These are phyloP conservation scores for Helianthus tuberosus DNA, from an alignment of 129 eudicot species.

Conservation along the genomic window DNA sequence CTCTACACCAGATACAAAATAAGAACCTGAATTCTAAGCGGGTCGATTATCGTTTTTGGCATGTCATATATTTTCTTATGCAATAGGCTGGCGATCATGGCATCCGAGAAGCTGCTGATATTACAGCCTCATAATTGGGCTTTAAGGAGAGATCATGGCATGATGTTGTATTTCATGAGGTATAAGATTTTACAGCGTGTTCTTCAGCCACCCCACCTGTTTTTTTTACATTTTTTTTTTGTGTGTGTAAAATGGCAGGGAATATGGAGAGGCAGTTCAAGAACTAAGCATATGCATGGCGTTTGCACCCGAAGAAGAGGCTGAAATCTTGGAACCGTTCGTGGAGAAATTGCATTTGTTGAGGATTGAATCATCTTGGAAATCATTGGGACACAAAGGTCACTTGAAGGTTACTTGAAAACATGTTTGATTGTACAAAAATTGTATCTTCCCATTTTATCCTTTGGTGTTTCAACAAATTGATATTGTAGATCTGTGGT, in stretches of 20 bases:
- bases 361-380: conserved; percentile 82
- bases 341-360: conserved; percentile 87
- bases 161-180: conserved; percentile 93
- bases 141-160: conserved; percentile 89
- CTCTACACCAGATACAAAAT: background rate
- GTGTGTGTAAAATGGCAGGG: conserved; percentile 41
- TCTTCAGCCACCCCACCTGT: background rate
- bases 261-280: conserved; percentile 80
- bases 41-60: conserved; percentile 24
- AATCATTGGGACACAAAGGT: conserved; percentile 44
- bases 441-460: too few species aligned
- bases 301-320: conserved; percentile 96
- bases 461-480: too few species aligned
- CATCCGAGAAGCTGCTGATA: conserved; percentile 82
- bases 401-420: conserved; percentile 53
- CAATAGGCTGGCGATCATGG: conserved; percentile 92
- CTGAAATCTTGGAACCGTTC: conserved; percentile 79
- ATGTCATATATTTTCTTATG: conserved; percentile 23
- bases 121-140: conserved; percentile 98
- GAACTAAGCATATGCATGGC: conserved; percentile 99
- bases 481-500: too few species aligned
- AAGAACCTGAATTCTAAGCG: conserved; percentile 10
- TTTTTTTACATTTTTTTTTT: too few species aligned
- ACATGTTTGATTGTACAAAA: conserved; percentile 19
- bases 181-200: conserved; percentile 20